phyloP scores from a whole-genome alignment of 108 stramenopile genomes.

The Nitzschia sp. region DNA sequence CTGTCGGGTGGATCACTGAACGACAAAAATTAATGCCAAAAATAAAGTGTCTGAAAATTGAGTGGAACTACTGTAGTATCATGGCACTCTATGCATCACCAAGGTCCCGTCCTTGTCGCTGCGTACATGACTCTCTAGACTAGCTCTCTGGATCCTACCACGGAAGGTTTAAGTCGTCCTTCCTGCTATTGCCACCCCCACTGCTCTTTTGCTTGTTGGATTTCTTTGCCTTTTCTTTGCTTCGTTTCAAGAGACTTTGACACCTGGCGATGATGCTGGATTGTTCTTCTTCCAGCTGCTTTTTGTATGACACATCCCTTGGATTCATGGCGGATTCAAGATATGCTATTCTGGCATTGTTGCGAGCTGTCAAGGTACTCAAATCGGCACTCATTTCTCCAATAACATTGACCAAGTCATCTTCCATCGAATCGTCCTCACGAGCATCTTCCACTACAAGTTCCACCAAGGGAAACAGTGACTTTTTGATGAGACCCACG shows the following conservation, averaged over 20 bases:
- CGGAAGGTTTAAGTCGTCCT: slow-evolving; percentile 34
- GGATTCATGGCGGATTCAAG: slow-evolving; percentile 24
- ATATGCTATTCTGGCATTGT: slow-evolving; percentile 32
- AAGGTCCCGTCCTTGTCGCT: too few relatives aligned
- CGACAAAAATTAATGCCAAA: too few relatives aligned
- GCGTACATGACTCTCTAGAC: too few relatives aligned
- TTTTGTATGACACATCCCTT: slow-evolving; percentile 3
- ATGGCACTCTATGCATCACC: too few relatives aligned
- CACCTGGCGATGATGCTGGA: slow-evolving; percentile 24
- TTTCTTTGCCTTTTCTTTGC: slow-evolving; percentile 42
- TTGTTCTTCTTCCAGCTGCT: slow-evolving; percentile 34
- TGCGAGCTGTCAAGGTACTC: slow-evolving; percentile 7
- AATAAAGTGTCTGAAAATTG: too few relatives aligned
- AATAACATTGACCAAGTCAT: slow-evolving; percentile 28
- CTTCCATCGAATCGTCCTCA: slow-evolving; percentile 8
- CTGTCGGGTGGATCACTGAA: too few relatives aligned
- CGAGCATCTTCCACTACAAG: slow-evolving; percentile 1
- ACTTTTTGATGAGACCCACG: slow-evolving; percentile 18
- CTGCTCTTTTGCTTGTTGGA: slow-evolving; percentile 12
- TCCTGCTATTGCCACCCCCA: background rate
- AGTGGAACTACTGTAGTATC: too few relatives aligned
- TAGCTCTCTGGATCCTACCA: too few relatives aligned
- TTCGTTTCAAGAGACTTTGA: slow-evolving; percentile 33
- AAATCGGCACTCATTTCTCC: slow-evolving; percentile 35
- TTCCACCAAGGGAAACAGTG: slow-evolving; percentile 24